These are phyloP conservation scores for Cytospora mali DNA, from an alignment of 2,329 filamentous ascomycete genomes.

Conservation along the genomic window DNA sequence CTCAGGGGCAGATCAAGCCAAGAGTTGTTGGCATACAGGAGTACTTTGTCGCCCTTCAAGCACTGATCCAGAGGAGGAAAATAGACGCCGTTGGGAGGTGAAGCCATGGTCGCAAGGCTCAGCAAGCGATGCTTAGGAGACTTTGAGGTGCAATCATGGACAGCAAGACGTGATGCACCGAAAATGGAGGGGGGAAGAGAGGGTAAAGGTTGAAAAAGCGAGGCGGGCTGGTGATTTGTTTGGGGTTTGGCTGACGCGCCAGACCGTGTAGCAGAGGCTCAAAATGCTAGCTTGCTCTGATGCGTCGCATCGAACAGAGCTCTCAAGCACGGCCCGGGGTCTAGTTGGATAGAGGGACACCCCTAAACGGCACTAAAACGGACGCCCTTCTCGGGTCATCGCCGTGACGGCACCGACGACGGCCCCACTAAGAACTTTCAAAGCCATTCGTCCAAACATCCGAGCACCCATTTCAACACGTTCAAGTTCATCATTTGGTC, in stretches of 20 bases:
- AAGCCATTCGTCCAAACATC: not conserved
- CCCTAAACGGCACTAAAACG: not conserved
- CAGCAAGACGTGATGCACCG: slow-evolving; percentile 13
- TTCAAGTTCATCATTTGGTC: not conserved
- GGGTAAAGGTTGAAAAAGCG: not conserved
- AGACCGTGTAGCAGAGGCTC: slow-evolving; percentile 20
- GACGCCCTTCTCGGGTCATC: slow-evolving; percentile 6
- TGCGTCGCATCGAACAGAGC: not conserved
- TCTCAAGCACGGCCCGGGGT: slow-evolving; percentile 1
- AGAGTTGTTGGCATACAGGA: slow-evolving; percentile 65
- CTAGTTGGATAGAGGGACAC: slow-evolving; percentile 9
- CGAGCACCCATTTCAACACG: not conserved
- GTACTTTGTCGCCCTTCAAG: slow-evolving; percentile 75
- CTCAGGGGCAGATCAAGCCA: not conserved
- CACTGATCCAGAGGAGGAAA: slow-evolving; percentile 85
- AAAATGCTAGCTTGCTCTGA: slow-evolving; percentile 19
- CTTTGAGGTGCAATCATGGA: slow-evolving; percentile 27
- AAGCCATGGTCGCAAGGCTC: slow-evolving; percentile 68
- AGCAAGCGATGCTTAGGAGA: slow-evolving; percentile 38
- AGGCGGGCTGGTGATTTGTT: slow-evolving; percentile 5
- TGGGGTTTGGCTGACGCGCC: slow-evolving; percentile 16
- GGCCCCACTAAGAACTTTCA: not conserved
- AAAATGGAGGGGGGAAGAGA: slow-evolving; percentile 18
- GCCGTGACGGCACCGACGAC: slow-evolving; percentile 16
- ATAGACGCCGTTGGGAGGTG: slow-evolving; percentile 70